phyloP scores from a whole-genome alignment of 2,329 filamentous ascomycete species.

The Xylaria sp. region DNA sequence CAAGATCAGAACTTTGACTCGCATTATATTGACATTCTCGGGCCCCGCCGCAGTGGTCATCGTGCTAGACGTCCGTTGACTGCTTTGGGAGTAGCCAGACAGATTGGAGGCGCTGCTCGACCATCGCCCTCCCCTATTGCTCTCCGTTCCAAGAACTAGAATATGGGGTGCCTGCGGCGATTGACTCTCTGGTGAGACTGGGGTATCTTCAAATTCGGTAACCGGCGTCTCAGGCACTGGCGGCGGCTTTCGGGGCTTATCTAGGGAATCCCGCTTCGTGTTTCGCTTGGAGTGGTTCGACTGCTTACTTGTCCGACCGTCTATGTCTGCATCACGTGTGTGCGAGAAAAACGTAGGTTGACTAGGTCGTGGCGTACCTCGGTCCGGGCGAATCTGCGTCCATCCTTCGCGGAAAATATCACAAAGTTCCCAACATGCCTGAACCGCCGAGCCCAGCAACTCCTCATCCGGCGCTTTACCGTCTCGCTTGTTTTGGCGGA shows the following conservation, averaged over 20 bases:
- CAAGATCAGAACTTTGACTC: slow-evolving; percentile 72
- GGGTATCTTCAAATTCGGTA: slow-evolving; percentile 90
- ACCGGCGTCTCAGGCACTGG: slow-evolving; percentile 80
- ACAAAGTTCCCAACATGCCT: slow-evolving; percentile 91
- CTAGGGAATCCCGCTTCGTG: slow-evolving; percentile 46
- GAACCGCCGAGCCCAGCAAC: slow-evolving; percentile 77
- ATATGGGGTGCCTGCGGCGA: slow-evolving; percentile 78
- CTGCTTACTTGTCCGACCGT: slow-evolving; percentile 44
- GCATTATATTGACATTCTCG: slow-evolving; percentile 72
- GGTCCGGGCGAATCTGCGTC: slow-evolving; percentile 80
- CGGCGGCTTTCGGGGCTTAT: slow-evolving; percentile 44
- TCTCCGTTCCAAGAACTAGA: slow-evolving; percentile 70
- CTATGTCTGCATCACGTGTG: slow-evolving; percentile 44
- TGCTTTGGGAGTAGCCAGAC: slow-evolving; percentile 71
- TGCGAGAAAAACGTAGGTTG: slow-evolving; percentile 64
- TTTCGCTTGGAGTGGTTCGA: slow-evolving; percentile 52
- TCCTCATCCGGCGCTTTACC: slow-evolving; percentile 72
- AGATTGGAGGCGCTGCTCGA: slow-evolving; percentile 75
- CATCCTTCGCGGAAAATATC: slow-evolving; percentile 90
- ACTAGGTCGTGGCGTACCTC: slow-evolving; percentile 75
- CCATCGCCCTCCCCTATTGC: slow-evolving; percentile 64
- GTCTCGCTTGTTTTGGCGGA: slow-evolving; percentile 76
- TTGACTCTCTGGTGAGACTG: slow-evolving; percentile 73
- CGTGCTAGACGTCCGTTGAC: slow-evolving; percentile 61
- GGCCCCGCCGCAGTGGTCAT: slow-evolving; percentile 62